These are phyloP conservation scores for Lactarius tabidus DNA, from an alignment of 768 basidiomycete species.

Conservation along the genomic window DNA sequence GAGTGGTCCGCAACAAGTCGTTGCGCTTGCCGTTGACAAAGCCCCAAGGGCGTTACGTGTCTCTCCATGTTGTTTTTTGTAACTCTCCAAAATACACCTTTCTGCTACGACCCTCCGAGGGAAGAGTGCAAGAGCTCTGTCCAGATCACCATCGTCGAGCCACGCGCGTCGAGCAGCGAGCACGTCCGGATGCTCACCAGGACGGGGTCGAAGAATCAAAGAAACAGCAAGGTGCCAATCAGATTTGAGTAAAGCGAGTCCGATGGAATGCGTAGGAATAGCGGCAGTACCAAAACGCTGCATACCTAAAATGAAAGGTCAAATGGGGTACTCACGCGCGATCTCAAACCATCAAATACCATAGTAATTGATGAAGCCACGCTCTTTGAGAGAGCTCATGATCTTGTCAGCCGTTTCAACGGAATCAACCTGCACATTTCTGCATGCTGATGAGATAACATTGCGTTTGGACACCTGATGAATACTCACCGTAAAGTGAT, in stretches of 20 bases:
- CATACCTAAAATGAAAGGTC: slow-evolving; percentile 60
- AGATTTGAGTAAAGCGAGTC: slow-evolving; percentile 80
- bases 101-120: slow-evolving; percentile 93
- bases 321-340: neutral
- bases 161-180: slow-evolving; percentile 79
- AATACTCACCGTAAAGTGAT: slow-evolving; percentile 83
- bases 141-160: slow-evolving; percentile 77
- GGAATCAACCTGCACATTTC: slow-evolving; percentile 81
- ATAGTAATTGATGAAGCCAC: slow-evolving; percentile 98
- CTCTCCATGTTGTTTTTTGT: slow-evolving; percentile 73
- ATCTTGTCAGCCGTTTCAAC: slow-evolving; percentile 68
- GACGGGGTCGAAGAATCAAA: slow-evolving; percentile 74
- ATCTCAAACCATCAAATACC: slow-evolving; percentile 42
- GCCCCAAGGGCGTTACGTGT: slow-evolving; percentile 85
- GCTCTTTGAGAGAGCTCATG: slow-evolving; percentile 69
- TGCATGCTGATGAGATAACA: slow-evolving; percentile 32
- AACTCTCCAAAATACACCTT: slow-evolving; percentile 86
- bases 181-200: slow-evolving; percentile 93
- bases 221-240: slow-evolving; percentile 88
- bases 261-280: slow-evolving; percentile 92
- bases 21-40: slow-evolving; percentile 64
- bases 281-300: slow-evolving; percentile 98
- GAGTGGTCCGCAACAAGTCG: neutral
- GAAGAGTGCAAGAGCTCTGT: slow-evolving; percentile 79
- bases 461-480: neutral